These are phyloP conservation scores for Colletotrichum limetticola DNA, from an alignment of 2,329 filamentous ascomycete species.

Conservation along the genomic window DNA sequence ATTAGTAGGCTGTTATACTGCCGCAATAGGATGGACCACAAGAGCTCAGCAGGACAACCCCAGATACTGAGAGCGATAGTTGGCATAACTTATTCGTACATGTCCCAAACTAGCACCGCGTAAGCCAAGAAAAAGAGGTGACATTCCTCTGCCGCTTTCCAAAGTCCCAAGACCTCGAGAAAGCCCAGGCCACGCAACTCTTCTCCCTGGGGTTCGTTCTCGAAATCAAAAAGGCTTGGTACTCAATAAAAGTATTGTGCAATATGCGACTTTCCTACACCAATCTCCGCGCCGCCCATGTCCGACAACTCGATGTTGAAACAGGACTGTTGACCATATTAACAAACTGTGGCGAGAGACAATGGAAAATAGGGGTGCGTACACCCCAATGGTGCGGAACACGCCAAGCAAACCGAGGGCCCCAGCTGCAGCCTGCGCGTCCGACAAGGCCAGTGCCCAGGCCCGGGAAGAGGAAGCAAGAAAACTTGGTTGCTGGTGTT, in stretches of 20 bases:
- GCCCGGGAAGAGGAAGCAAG: not conserved
- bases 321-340: not conserved
- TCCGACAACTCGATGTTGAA: not conserved
- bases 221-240: not conserved
- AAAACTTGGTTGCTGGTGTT: not conserved
- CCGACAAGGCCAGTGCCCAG: not conserved
- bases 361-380: not conserved
- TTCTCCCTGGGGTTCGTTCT: not conserved
- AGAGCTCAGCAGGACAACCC: not conserved
- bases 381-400: not conserved
- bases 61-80: not conserved
- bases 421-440: not conserved
- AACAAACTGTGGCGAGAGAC: not conserved
- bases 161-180: not conserved
- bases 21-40: too few species aligned
- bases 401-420: not conserved
- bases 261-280: not conserved
- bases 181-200: too few species aligned
- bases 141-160: not conserved
- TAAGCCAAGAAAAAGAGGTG: not conserved
- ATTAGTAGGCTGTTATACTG: too few species aligned
- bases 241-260: not conserved
- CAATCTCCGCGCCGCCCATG: slow-evolving; percentile 4
- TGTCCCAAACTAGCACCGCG: too few species aligned
- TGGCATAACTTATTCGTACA: too few species aligned